Conservation (phyloP, 208 protist genomes). For the Trypanosoma cruzi region DNA sequence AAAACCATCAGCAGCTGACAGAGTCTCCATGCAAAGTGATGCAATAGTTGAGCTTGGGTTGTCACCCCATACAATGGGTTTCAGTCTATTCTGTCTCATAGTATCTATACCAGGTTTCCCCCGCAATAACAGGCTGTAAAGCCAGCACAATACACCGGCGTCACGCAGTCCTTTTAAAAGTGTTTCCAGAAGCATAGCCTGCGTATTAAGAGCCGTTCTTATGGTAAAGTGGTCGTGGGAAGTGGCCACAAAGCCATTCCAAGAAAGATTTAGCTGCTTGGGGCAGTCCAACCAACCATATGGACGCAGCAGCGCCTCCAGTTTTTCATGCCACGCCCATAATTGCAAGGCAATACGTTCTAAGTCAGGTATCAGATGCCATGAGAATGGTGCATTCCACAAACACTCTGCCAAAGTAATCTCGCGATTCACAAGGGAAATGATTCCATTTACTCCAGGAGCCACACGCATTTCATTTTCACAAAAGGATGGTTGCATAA, state of each 20-base stretch:
- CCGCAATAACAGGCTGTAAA: conserved; percentile 50
- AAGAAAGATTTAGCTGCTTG: conserved; percentile 12
- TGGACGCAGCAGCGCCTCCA: conserved; percentile 36
- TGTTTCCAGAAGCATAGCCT: conserved; percentile 50
- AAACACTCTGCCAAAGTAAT: conserved; percentile 7
- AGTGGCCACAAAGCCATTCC: conserved; percentile 22
- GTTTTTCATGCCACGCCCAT: conserved; percentile 13
- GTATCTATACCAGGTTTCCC: conserved; percentile 12
- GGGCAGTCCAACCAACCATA: conserved; percentile 59
- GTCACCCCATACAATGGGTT: conserved; percentile 42
- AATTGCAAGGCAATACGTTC: conserved; percentile 10
- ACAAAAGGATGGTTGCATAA: conserved; percentile 15
- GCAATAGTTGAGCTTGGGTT: conserved; percentile 35
- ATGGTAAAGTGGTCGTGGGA: conserved; percentile 16
- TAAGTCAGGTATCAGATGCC: conserved; percentile 12
- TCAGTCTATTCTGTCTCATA: conserved; percentile 22
- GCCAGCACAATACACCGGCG: conserved; percentile 48
- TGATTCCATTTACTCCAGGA: conserved; percentile 15
- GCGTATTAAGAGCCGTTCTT: conserved; percentile 43
- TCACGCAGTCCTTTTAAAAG: conserved; percentile 42
- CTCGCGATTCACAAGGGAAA: conserved; percentile 11
- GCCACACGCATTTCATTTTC: conserved; percentile 4
- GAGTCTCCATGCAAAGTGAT: conserved; percentile 47
- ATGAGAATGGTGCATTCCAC: conserved; percentile 18
- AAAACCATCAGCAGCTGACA: conserved; percentile 25